Evolutionary conservation across 257 asterid species (phyloP).

Genomic region (Rhazya stricta): DNA sequence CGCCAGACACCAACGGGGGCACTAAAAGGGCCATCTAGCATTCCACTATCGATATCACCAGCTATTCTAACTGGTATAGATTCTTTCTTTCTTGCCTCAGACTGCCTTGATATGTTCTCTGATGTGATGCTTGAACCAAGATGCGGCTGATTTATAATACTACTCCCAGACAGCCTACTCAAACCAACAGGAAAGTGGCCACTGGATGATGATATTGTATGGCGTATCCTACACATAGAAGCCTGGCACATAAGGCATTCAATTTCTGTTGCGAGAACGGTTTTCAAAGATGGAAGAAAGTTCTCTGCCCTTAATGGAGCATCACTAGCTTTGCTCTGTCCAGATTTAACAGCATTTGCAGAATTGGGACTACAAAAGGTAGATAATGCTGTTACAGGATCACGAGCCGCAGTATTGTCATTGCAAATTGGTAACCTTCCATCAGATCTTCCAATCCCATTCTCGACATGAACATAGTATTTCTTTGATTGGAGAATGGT

Average conservation of each 20-base stretch:
- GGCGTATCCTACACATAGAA: slow-evolving; percentile 91
- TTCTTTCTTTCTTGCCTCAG: slow-evolving; percentile 84
- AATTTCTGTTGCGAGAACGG: slow-evolving; percentile 77
- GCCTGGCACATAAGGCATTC: slow-evolving; percentile 90
- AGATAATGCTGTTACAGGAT: slow-evolving; percentile 39
- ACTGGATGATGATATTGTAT: slow-evolving; percentile 56
- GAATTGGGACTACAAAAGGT: slow-evolving; percentile 46
- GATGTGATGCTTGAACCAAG: slow-evolving; percentile 60
- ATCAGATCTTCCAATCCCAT: slow-evolving; percentile 42
- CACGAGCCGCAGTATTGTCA: slow-evolving; percentile 39
- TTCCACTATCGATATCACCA: slow-evolving; percentile 88
- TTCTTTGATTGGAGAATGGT: slow-evolving; percentile 49
- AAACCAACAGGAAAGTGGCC: slow-evolving; percentile 41
- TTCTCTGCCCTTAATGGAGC: slow-evolving; percentile 50
- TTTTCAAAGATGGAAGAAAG: slow-evolving; percentile 51
- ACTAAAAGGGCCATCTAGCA: slow-evolving; percentile 66
- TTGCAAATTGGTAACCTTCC: slow-evolving; percentile 36
- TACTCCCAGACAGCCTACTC: slow-evolving; percentile 59
- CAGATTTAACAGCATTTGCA: slow-evolving; percentile 41
- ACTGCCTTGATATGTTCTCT: slow-evolving; percentile 55
- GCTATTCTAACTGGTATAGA: slow-evolving; percentile 76
- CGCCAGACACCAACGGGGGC: slow-evolving; percentile 99
- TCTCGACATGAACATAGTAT: slow-evolving; percentile 64
- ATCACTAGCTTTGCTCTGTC: slow-evolving; percentile 36
- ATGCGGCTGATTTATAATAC: slow-evolving; percentile 44